Conservation (phyloP, 805 yeast species). For the Gaillardinia entomophila region DNA sequence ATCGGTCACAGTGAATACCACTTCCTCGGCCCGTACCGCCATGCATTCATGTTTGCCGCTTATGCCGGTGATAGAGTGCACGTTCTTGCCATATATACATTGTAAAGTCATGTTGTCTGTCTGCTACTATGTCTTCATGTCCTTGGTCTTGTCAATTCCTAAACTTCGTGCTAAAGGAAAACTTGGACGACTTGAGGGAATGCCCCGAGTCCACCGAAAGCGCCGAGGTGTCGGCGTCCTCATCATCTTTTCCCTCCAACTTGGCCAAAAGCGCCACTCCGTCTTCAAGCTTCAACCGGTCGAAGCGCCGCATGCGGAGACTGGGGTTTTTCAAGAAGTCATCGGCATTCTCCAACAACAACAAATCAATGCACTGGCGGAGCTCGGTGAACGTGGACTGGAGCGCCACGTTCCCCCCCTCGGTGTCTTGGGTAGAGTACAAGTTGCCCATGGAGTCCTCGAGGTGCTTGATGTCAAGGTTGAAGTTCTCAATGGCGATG, state of each 20-base stretch:
- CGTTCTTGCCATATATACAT: neutral
- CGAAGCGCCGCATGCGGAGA: constrained; percentile 49
- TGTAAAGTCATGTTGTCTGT: constrained; percentile 3
- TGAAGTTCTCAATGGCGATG: constrained; percentile 66
- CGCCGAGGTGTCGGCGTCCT: constrained; percentile 9
- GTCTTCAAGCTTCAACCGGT: constrained; percentile 67
- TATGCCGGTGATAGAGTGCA: constrained; percentile 1
- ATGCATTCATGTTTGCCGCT: neutral
- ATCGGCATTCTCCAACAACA: constrained; percentile 58
- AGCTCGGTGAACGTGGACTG: constrained; percentile 73
- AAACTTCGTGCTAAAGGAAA: constrained; percentile 28
- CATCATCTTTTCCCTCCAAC: constrained; percentile 22
- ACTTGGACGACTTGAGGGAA: constrained; percentile 18
- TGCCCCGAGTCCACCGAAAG: constrained; percentile 6
- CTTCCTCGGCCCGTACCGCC: neutral
- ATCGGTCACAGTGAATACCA: neutral
- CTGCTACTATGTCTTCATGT: too few relatives aligned
- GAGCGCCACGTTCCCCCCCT: constrained; percentile 43
- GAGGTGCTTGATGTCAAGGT: constrained; percentile 70
- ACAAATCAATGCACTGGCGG: constrained; percentile 70
- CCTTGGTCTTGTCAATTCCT: too few relatives aligned
- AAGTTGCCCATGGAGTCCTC: constrained; percentile 48
- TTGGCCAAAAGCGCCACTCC: constrained; percentile 60
- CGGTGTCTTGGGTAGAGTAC: constrained; percentile 15
- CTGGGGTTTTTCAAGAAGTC: constrained; percentile 51